Evolutionary conservation across 352 stramenopile genomes (phyloP).

Genomic region (Elongisporangium prolatum): DNA sequence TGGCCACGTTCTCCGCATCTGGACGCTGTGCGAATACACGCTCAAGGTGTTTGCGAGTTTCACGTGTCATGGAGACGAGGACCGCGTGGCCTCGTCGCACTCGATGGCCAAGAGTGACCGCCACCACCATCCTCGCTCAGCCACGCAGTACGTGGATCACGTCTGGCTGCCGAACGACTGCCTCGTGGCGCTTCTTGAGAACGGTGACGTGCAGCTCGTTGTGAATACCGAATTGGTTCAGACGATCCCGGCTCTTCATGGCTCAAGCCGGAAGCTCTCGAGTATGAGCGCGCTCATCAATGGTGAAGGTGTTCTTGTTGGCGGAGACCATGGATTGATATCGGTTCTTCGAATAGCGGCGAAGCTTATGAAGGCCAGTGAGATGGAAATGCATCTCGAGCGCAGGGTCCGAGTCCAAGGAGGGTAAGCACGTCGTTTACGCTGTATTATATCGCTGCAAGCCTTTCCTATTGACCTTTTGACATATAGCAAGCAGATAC

Average conservation of each 20-base stretch:
- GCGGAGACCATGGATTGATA: constrained; percentile 47
- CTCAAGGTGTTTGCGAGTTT: constrained; percentile 70
- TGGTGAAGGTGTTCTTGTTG: constrained; percentile 53
- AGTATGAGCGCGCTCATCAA: constrained; percentile 41
- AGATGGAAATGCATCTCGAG: constrained; percentile 71
- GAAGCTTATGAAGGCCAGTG: constrained; percentile 46
- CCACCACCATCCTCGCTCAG: no score
- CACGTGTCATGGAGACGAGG: constrained; percentile 62
- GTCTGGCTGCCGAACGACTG: constrained; percentile 65
- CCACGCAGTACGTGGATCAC: constrained; percentile 50
- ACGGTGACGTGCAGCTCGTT: constrained; percentile 71
- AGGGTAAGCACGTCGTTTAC: constrained; percentile 25
- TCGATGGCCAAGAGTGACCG: no score
- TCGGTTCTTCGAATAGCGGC: constrained; percentile 49
- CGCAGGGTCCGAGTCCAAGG: constrained; percentile 47
- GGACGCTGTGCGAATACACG: constrained; percentile 69
- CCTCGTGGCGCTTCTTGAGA: constrained; percentile 58
- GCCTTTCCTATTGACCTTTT: background rate
- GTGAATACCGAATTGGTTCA: constrained; percentile 71
- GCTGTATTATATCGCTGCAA: background rate
- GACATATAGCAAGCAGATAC: constrained; percentile 36
- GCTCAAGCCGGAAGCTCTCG: constrained; percentile 22
- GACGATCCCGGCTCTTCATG: constrained; percentile 57
- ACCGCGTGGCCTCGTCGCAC: constrained; percentile 23
- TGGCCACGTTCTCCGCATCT: constrained; percentile 63